Percentiles rank a stretch among this genome's conserved stretches.
phyloP scores from a whole-genome alignment of 805 yeast genomes.

The Candida ponderosae region DNA sequence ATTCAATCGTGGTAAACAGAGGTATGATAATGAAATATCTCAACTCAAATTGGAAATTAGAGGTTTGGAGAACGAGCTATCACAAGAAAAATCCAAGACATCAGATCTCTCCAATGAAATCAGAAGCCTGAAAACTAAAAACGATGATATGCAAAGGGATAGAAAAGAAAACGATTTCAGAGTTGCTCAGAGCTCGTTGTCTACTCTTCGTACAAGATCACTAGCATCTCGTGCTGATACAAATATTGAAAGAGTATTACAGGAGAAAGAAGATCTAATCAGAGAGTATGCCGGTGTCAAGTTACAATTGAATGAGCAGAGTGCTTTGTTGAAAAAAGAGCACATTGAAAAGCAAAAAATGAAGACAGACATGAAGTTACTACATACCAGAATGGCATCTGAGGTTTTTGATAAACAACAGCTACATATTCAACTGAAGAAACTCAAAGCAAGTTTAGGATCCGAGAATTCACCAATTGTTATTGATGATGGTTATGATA shows the following conservation, averaged over 20 bases:
- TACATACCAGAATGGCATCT: slow-evolving; percentile 60
- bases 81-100: slow-evolving; percentile 23
- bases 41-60: slow-evolving; percentile 25
- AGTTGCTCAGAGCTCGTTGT: slow-evolving; percentile 16
- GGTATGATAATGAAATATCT: slow-evolving; percentile 31
- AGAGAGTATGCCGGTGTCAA: slow-evolving; percentile 40
- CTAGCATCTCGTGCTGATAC: slow-evolving; percentile 11
- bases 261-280: slow-evolving; percentile 18
- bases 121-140: slow-evolving; percentile 22
- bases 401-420: slow-evolving; percentile 52
- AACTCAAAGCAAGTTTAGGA: slow-evolving; percentile 22
- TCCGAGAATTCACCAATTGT: slow-evolving; percentile 19
- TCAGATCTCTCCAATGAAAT: slow-evolving; percentile 19
- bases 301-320: slow-evolving; percentile 43
- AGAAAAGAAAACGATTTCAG: slow-evolving; percentile 14
- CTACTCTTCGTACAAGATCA: slow-evolving; percentile 12
- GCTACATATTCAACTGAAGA: slow-evolving; percentile 33
- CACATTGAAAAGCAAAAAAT: slow-evolving; percentile 33
- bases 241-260: slow-evolving; percentile 15
- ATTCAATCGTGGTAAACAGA: slow-evolving; percentile 37
- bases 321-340: slow-evolving; percentile 41
- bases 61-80: slow-evolving; percentile 10
- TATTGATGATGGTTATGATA: slow-evolving; percentile 16
- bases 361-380: slow-evolving; percentile 47
- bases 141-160: slow-evolving; percentile 21